Conservation (phyloP, 1,284 basidiomycete genomes). For the Kwoniella shivajii region DNA sequence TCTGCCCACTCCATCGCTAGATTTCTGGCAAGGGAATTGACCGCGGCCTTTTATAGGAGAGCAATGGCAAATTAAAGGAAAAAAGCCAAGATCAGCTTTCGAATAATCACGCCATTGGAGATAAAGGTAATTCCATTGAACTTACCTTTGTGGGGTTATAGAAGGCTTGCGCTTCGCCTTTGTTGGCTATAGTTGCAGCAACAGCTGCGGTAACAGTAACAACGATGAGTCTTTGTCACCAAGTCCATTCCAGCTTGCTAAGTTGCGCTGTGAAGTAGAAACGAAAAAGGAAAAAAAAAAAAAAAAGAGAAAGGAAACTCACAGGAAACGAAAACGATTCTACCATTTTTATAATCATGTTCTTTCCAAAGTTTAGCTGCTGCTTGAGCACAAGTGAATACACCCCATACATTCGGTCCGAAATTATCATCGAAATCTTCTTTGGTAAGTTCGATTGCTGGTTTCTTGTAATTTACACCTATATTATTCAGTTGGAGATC, state of each 20-base stretch:
- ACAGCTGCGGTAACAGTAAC: slow-evolving; percentile 22
- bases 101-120: too few relatives aligned
- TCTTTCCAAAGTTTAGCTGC: slow-evolving; percentile 41
- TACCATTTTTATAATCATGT: slow-evolving; percentile 39
- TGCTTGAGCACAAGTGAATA: slow-evolving; percentile 35
- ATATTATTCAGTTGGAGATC: too few relatives aligned
- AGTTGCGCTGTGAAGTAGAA: background rate
- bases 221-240: too few relatives aligned
- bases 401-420: slow-evolving; percentile 42
- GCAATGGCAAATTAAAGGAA: too few relatives aligned
- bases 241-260: too few relatives aligned
- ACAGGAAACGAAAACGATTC: slow-evolving; percentile 43
- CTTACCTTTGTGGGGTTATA: slow-evolving; percentile 41
- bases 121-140: background rate
- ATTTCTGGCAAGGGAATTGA: slow-evolving; percentile 30
- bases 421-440: slow-evolving; percentile 36
- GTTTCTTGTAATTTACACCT: slow-evolving; percentile 32
- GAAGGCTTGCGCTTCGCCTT: slow-evolving; percentile 31
- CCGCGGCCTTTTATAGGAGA: slow-evolving; percentile 29
- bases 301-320: slow-evolving; percentile 4
- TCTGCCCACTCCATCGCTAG: slow-evolving; percentile 45
- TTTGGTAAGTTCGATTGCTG: slow-evolving; percentile 37
- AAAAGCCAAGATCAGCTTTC: too few relatives aligned
- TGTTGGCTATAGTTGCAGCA: slow-evolving; percentile 35
- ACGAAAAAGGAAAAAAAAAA: background rate